Percentiles rank a stretch among this genome's conserved stretches.
Evolutionary conservation across 2,329 filamentous ascomycete species (phyloP).

Genomic region (Curvularia eragrostidis): DNA sequence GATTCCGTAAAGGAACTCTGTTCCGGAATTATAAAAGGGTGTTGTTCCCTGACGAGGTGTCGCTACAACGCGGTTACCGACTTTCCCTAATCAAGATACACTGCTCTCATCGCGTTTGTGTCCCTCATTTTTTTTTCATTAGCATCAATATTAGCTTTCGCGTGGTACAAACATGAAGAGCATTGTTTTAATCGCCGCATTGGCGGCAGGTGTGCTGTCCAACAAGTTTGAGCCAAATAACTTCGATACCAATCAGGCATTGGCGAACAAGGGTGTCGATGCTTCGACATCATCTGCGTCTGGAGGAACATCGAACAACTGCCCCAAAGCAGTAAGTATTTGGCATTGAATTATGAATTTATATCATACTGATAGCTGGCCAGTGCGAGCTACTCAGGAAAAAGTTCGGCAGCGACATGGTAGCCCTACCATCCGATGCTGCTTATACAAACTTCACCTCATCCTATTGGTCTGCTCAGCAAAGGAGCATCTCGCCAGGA

Average conservation of each 20-base stretch:
- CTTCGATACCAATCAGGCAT: slow-evolving; percentile 31
- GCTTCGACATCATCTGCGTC: slow-evolving; percentile 18
- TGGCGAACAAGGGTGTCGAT: slow-evolving; percentile 26
- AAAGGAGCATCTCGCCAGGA: slow-evolving; percentile 19
- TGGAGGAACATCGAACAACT: slow-evolving; percentile 10
- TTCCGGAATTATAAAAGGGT: not conserved
- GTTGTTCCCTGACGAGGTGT: not conserved
- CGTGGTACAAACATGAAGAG: slow-evolving; percentile 2
- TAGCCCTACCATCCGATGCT: slow-evolving; percentile 21
- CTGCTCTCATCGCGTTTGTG: not conserved
- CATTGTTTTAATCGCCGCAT: not conserved
- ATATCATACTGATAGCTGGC: not conserved
- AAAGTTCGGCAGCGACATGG: slow-evolving; percentile 24
- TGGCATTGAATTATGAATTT: not conserved
- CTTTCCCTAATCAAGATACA: not conserved
- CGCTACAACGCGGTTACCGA: not conserved
- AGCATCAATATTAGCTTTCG: not conserved
- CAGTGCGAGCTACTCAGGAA: slow-evolving; percentile 31
- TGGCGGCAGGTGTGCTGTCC: slow-evolving; percentile 6
- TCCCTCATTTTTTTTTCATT: not conserved
- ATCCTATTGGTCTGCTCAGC: slow-evolving; percentile 26
- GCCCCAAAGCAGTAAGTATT: slow-evolving; percentile 29
- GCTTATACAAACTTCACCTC: slow-evolving; percentile 27
- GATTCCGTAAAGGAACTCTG: not conserved
- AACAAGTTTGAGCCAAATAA: slow-evolving; percentile 20